A percentile compares a stretch with the other conserved stretches of the same genome.
Evolutionary conservation across 2,329 filamentous ascomycete species (phyloP).

Genomic region (Monilinia laxa): DNA sequence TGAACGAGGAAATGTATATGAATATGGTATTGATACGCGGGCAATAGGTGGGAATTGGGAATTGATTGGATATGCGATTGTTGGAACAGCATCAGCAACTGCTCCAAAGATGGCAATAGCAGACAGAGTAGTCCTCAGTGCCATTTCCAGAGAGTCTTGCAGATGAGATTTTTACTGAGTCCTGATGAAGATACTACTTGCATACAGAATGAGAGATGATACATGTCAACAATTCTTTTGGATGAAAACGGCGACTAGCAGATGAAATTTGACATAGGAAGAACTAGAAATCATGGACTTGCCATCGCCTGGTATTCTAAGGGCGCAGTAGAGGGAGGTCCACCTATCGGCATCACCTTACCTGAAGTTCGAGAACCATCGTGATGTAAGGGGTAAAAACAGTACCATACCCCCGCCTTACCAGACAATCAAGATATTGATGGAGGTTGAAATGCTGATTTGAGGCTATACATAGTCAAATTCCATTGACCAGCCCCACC

Average conservation of each 20-base stretch:
- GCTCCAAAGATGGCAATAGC: slow-evolving; percentile 30
- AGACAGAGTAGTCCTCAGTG: slow-evolving; percentile 29
- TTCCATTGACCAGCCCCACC: slow-evolving; percentile 28
- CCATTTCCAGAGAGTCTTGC: slow-evolving; percentile 28
- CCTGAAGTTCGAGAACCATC: slow-evolving; percentile 33
- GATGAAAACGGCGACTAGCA: slow-evolving; percentile 21
- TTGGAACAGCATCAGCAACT: slow-evolving; percentile 40
- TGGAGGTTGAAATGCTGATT: slow-evolving; percentile 22
- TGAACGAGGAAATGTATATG: slow-evolving; percentile 67
- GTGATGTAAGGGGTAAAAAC: slow-evolving; percentile 33
- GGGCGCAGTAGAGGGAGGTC: slow-evolving; percentile 33
- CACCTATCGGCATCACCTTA: slow-evolving; percentile 33
- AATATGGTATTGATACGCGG: slow-evolving; percentile 64
- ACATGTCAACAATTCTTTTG: slow-evolving; percentile 23
- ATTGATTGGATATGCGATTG: slow-evolving; percentile 70
- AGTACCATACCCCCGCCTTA: slow-evolving; percentile 21
- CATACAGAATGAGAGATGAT: slow-evolving; percentile 18
- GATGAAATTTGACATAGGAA: slow-evolving; percentile 24
- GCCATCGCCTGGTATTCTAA: slow-evolving; percentile 30
- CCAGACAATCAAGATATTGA: slow-evolving; percentile 12
- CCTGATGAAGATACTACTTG: slow-evolving; percentile 24
- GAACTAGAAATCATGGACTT: slow-evolving; percentile 24
- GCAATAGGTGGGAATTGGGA: slow-evolving; percentile 81
- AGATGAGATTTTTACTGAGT: slow-evolving; percentile 19
- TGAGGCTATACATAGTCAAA: slow-evolving; percentile 22